Evolutionary conservation across 1,284 basidiomycete genomes (phyloP), one percentile per base, ranked within the genome.

Genomic region (Pseudozyma sp.): DNA sequence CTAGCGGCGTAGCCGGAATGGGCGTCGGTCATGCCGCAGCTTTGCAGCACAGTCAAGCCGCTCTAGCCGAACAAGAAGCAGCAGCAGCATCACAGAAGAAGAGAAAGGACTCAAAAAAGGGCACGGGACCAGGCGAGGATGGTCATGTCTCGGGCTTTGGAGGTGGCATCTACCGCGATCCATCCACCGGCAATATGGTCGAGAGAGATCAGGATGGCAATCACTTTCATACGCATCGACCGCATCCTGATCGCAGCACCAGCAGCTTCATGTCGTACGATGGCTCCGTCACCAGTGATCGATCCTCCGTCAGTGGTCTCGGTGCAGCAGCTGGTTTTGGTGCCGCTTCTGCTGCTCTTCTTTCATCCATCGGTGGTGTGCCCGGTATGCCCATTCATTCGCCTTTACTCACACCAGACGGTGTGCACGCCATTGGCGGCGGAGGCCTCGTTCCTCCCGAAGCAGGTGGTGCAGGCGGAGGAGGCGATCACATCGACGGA

Each of bases 261-360:
- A 68, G 68, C 61, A 69, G 68, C 50, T 72, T 79, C 52, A 49
- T 65, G 16, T 70, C 70, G 4, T 67, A 71, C 25, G 78, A 79
- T 34, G 66, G 71, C 35, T 76, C 75, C 3, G 70, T 67, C 16
- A 61, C 65, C 13, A 70, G 72, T 38, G 74, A 76, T 36, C 69
- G 62, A 3, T 76, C 74, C 19, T 69, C 61, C 2, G 70, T 63
- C 48, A 72, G 69, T 52, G 77, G 79, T 11, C 71, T 79, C 7
- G 78, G 73, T 8, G 79, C 79, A n/a, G 79, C 79, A 0, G 79
- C 79, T 21, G 64, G 72, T 19, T 79, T 81, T 18, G 67, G 65
- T 40, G 68, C 68, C 14, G 65, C 76, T 18, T 65, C 77, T 1
- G 78, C 74, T 35, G 79, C 77, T 16, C 67, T 76, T 25, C 74